Conservation (phyloP, 2,329 filamentous ascomycete genomes). For the Xylaria sp. region DNA sequence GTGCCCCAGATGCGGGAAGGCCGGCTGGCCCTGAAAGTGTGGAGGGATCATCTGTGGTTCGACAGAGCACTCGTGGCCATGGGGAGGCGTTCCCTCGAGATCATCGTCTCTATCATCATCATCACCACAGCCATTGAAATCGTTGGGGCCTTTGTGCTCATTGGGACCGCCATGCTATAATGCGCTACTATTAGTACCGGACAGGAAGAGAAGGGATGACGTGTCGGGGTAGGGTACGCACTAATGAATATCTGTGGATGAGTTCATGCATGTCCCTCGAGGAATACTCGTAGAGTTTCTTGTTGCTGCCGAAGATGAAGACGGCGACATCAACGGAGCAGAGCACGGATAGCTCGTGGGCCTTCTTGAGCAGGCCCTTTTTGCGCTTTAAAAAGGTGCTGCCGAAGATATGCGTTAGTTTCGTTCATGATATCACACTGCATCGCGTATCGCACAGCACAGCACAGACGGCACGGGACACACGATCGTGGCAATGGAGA, state of each 20-base stretch:
- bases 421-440: not conserved
- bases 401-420: slow-evolving; percentile 39
- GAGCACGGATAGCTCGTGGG: slow-evolving; percentile 95
- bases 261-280: slow-evolving; percentile 93
- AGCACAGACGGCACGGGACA: too few species aligned
- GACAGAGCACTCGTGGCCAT: slow-evolving; percentile 65
- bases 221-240: slow-evolving; percentile 59
- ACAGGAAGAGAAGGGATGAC: not conserved
- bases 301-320: slow-evolving; percentile 98
- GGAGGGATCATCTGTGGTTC: slow-evolving; percentile 73
- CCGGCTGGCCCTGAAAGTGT: slow-evolving; percentile 73
- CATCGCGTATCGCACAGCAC: not conserved
- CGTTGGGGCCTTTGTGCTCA: slow-evolving; percentile 93
- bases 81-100: slow-evolving; percentile 76
- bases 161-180: slow-evolving; percentile 87
- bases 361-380: slow-evolving; percentile 98
- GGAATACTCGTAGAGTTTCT: slow-evolving; percentile 98
- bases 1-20: slow-evolving; percentile 85
- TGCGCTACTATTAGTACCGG: slow-evolving; percentile 31
- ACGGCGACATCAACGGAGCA: slow-evolving; percentile 99
- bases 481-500: too few species aligned
- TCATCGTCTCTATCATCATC: slow-evolving; percentile 88
- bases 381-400: slow-evolving; percentile 99
- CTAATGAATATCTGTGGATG: slow-evolving; percentile 88
- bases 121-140: slow-evolving; percentile 88